These are phyloP conservation scores for Jasminum sambac DNA, from an alignment of 257 asterid genomes.

Conservation along the genomic window DNA sequence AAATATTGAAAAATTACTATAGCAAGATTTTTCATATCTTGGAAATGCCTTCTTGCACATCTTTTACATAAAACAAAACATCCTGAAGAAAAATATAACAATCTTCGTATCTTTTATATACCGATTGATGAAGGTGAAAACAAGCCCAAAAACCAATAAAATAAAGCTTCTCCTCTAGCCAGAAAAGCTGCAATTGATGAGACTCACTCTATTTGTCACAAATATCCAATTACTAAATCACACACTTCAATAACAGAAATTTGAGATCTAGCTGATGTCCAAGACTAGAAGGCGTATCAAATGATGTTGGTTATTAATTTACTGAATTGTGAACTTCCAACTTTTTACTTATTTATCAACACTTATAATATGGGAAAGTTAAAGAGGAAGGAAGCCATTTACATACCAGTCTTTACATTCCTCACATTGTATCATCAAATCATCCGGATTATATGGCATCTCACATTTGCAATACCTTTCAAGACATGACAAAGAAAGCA, in stretches of 20 bases:
- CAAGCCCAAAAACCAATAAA: not conserved
- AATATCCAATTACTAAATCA: not conserved
- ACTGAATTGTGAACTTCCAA: not conserved
- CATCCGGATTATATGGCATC: slow-evolving; percentile 79
- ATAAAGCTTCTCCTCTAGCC: not conserved
- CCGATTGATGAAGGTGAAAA: not conserved
- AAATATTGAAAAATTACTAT: not conserved
- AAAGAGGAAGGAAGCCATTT: not conserved
- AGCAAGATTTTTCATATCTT: not conserved
- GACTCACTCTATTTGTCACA: not conserved
- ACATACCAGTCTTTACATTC: slow-evolving; percentile 70
- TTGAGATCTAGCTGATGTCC: not conserved
- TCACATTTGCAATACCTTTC: slow-evolving; percentile 78
- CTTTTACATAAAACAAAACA: not conserved
- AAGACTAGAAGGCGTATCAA: not conserved
- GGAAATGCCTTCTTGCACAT: not conserved
- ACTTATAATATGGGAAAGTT: not conserved
- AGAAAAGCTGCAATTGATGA: not conserved
- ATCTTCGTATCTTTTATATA: not conserved
- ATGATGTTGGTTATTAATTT: not conserved
- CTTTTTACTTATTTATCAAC: not conserved
- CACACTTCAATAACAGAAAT: slow-evolving; percentile 5
- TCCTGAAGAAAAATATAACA: not conserved
- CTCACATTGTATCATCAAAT: slow-evolving; percentile 71
- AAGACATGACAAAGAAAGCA: slow-evolving; percentile 16